Base-by-base conservation (phyloP, 1,284 basidiomycete species). In the Microbotryum violaceum region DNA sequence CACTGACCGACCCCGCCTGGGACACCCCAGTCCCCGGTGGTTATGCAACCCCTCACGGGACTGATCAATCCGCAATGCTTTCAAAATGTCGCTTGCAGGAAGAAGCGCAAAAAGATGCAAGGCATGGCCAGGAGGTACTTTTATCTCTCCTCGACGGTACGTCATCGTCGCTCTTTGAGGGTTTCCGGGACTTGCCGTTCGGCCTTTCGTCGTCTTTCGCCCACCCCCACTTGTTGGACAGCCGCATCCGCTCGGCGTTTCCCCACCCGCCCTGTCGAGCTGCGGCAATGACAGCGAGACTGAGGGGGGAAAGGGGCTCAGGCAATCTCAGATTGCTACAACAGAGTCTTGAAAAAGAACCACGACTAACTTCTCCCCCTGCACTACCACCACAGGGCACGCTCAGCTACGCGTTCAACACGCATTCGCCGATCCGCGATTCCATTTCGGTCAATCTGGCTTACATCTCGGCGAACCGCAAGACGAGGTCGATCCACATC, bases 81-180 rank as follows among this genome's bases (percentile, higher is more conserved):
- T 9, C 20, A 3, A 33, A 29, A n/a, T 25, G 45, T 8, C 23
- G 9, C 88, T 3, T 78, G 86, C 68, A 88, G 87, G 79, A 88
- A 83, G 77, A 85, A 88, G 85, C 78, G 87, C 68, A 88, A 87
- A 79, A 87, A 82, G 77, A 84, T 89, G 84, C 88, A 90, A 78
- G 88, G 88, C 83, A 70, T 65, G 48, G 54, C 54, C 12, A 33
- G 59, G 25, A 49, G 68, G 14, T 67, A 61, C 63, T 55, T 61
- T 18, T 20, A 56, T 3, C 50, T 69, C 8, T 20, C 49, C 49
- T 29, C 21, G 25, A 54, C 33, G 51, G 60, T 57, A 25, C 14
- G 48, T 42, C 50, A 25, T n/a, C 12, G 2, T 37, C 21, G 9
- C 18, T 44, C 16, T 21, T 21, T n/a, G 8, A 31, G 8, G 7